Conservation (phyloP, 768 basidiomycete genomes). For the Psilocybe cubensis region DNA sequence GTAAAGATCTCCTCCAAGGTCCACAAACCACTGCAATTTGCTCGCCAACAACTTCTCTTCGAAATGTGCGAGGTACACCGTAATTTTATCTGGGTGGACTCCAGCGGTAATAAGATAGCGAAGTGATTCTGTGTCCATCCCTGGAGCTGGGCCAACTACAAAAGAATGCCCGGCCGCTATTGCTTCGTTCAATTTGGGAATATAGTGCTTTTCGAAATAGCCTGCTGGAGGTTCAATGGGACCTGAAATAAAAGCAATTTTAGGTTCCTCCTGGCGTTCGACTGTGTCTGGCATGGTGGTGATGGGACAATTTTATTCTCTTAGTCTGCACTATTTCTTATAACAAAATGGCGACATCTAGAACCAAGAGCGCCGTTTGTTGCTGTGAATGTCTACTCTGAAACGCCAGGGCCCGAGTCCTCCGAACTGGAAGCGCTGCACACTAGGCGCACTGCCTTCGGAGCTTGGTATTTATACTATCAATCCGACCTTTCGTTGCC, state of each 20-base stretch:
- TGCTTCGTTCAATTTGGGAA: conserved; percentile 16
- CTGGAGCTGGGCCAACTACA: conserved; percentile 26
- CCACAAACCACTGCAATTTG: conserved; percentile 15
- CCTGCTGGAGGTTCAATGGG: conserved; percentile 18
- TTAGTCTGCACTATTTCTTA: no score
- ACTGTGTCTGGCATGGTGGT: not conserved
- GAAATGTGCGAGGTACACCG: conserved; percentile 25
- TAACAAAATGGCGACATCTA: no score
- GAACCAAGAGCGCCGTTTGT: no score
- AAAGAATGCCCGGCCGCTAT: conserved; percentile 24
- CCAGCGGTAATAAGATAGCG: conserved; percentile 21
- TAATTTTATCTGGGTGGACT: conserved; percentile 20
- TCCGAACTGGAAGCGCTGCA: no score
- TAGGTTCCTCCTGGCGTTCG: not conserved
- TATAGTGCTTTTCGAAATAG: conserved; percentile 24
- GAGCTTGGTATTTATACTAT: no score
- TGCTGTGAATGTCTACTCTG: no score
- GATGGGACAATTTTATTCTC: not conserved
- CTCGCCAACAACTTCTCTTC: conserved; percentile 11
- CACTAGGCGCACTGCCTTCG: no score
- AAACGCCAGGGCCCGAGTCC: no score
- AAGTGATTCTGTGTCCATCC: conserved; percentile 27
- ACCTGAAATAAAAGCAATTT: conserved; percentile 29
- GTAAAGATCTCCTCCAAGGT: conserved; percentile 21
- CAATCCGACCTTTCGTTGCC: no score